phyloP scores from a whole-genome alignment of 2,329 filamentous ascomycete species.

The Paraconiothyrium sp. region DNA sequence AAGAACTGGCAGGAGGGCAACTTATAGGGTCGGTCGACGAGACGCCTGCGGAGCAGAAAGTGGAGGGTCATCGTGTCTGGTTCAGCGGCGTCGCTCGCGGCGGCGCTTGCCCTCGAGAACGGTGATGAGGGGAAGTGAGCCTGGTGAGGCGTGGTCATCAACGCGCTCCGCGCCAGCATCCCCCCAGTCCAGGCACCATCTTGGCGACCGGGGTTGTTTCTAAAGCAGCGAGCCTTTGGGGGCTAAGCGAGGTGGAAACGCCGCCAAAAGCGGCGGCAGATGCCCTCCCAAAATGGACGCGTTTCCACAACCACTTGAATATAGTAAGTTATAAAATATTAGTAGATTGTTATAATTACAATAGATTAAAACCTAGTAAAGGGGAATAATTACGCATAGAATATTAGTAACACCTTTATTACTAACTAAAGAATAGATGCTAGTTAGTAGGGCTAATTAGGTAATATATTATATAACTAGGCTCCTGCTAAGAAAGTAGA shows the following conservation, averaged over 20 bases:
- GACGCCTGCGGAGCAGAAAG: neutral
- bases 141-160: slow-evolving; percentile 4
- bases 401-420: too few species aligned
- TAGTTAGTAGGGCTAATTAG: too few species aligned
- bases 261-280: slow-evolving; percentile 19
- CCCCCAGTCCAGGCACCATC: neutral
- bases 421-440: too few species aligned
- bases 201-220: neutral
- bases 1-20: slow-evolving; percentile 8
- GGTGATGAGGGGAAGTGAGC: slow-evolving; percentile 4
- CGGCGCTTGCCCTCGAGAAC: neutral
- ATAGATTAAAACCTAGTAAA: too few species aligned
- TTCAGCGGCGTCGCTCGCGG: neutral
- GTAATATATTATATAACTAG: too few species aligned
- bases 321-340: neutral
- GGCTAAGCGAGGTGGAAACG: slow-evolving; percentile 17
- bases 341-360: too few species aligned
- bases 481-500: too few species aligned
- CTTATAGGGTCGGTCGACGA: neutral
- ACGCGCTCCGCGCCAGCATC: neutral
- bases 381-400: too few species aligned
- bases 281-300: slow-evolving; percentile 14
- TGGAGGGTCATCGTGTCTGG: neutral
- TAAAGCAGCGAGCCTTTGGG: slow-evolving; percentile 14
- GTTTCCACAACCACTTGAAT: slow-evolving; percentile 13